phyloP scores from a whole-genome alignment of 352 stramenopile species.

The Phytophthora pisi region DNA sequence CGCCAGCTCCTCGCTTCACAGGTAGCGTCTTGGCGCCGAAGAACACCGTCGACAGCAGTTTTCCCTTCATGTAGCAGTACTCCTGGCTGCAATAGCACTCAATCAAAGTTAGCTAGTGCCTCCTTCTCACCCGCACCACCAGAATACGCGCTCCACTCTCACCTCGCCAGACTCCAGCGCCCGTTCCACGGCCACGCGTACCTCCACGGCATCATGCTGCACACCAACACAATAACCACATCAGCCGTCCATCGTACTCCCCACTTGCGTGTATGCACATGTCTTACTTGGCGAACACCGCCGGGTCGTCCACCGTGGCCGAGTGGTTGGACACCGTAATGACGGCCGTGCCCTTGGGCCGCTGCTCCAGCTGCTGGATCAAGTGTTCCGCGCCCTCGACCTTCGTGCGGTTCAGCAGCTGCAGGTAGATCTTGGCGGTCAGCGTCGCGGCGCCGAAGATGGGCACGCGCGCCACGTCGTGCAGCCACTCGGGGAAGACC shows the following conservation, averaged over 20 bases:
- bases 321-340: constrained; percentile 90
- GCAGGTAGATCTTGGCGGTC: constrained; percentile 64
- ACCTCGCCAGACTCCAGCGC: constrained; percentile 83
- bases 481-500: constrained; percentile 74
- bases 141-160: constrained; percentile 8
- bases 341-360: constrained; percentile 54
- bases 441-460: constrained; percentile 55
- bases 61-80: constrained; percentile 80
- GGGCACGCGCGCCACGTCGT: constrained; percentile 58
- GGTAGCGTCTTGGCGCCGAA: constrained; percentile 76
- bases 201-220: constrained; percentile 78
- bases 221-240: background rate
- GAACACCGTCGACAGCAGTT: constrained; percentile 60
- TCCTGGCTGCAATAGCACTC: constrained; percentile 55
- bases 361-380: constrained; percentile 42
- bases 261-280: too few relatives aligned
- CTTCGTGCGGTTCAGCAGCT: constrained; percentile 53
- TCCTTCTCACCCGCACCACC: constrained; percentile 14
- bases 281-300: constrained; percentile 66
- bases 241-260: background rate
- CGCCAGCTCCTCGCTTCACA: constrained; percentile 68
- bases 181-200: constrained; percentile 58
- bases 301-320: constrained; percentile 82
- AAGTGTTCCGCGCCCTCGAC: constrained; percentile 57
- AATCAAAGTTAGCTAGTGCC: background rate